Percentiles rank a stretch among this genome's conserved stretches.
These are phyloP conservation scores for Leccinum subgranulosum DNA, from an alignment of 768 basidiomycete species.

Conservation along the genomic window DNA sequence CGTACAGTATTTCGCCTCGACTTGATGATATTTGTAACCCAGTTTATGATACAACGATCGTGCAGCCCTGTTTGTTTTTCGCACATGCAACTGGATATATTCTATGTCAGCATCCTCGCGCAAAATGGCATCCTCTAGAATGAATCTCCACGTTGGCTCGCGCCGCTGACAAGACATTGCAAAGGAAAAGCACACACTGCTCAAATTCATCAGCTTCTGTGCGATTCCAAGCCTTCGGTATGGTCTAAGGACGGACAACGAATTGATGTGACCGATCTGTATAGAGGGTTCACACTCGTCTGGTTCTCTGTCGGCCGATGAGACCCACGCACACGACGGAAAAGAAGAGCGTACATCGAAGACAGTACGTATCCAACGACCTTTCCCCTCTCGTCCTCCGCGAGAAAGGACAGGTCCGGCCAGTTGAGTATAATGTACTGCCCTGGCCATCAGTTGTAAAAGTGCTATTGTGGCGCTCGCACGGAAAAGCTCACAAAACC, in stretches of 20 bases:
- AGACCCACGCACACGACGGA: not conserved
- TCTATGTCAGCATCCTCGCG: slow-evolving; percentile 13
- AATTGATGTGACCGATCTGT: slow-evolving; percentile 28
- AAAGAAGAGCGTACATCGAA: slow-evolving; percentile 43
- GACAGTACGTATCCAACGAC: slow-evolving; percentile 57
- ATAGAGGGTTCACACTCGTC: slow-evolving; percentile 10
- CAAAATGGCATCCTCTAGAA: slow-evolving; percentile 24
- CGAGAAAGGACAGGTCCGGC: slow-evolving; percentile 54
- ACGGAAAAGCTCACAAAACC: slow-evolving; percentile 23
- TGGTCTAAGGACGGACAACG: slow-evolving; percentile 25
- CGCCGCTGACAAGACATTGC: not conserved
- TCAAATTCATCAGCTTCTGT: slow-evolving; percentile 24
- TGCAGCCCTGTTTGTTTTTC: slow-evolving; percentile 27
- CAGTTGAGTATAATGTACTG: slow-evolving; percentile 45
- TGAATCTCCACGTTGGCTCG: slow-evolving; percentile 1
- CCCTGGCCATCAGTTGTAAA: slow-evolving; percentile 32
- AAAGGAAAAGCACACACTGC: slow-evolving; percentile 16
- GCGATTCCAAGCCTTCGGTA: slow-evolving; percentile 30
- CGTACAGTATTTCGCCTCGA: slow-evolving; percentile 27
- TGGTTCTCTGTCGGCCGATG: slow-evolving; percentile 20
- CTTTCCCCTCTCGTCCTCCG: slow-evolving; percentile 45
- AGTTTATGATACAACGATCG: slow-evolving; percentile 22
- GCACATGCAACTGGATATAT: slow-evolving; percentile 28
- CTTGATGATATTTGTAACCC: slow-evolving; percentile 17
- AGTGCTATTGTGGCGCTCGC: not conserved